Base-by-base conservation (phyloP, 192 early-diverging fungal genomes). In the Dissophora globulifera region DNA sequence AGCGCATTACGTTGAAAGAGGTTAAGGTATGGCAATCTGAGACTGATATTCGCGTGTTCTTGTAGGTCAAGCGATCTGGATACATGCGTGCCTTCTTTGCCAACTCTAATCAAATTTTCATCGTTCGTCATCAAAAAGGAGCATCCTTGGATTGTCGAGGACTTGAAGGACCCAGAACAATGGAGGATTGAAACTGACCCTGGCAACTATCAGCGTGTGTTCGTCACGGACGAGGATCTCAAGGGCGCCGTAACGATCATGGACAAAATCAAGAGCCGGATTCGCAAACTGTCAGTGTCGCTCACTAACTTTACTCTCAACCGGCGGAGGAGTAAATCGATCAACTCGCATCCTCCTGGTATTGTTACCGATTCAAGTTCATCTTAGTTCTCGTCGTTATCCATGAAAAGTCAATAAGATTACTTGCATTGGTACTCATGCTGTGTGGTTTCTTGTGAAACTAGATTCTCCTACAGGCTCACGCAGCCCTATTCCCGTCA, bases 81-180 rank as follows among this genome's bases (percentile, higher is more conserved):
- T 9, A 6, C 6, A 9, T 3, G 12, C 32, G 19, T 25, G 17
- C 32, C 23, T 52, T 29, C 31, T 41, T 23, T 58, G 16, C 8
- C 56, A 46, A 15, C 13, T n/a, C 35, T 22, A 25, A 20, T 4
- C 25, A 22, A 11, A 35, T n/a, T 60, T 35, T 31, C n/a, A n/a
- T n/a, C n/a, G n/a, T n/a, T n/a, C n/a, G n/a, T n/a, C n/a, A n/a
- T 58, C 29, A 17, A 26, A 25, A 61, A 82, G 81, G 89, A 87
- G 47, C 97, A 98, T 81, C 89, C 93, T 30, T 99, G 97, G 97
- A 91, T 95, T 0, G 87, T 87, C 2, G 79, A 74, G 23, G 95
- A 91, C 64, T 57, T 98, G 43, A 79, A 78, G 2, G 79, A 82
- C 26, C 88, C 85, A 19, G 74, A 82, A 30, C 79, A 79, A 55